Base-by-base conservation (phyloP, 176 grass and related monocot species). In the Chrysopogon serrulatus region DNA sequence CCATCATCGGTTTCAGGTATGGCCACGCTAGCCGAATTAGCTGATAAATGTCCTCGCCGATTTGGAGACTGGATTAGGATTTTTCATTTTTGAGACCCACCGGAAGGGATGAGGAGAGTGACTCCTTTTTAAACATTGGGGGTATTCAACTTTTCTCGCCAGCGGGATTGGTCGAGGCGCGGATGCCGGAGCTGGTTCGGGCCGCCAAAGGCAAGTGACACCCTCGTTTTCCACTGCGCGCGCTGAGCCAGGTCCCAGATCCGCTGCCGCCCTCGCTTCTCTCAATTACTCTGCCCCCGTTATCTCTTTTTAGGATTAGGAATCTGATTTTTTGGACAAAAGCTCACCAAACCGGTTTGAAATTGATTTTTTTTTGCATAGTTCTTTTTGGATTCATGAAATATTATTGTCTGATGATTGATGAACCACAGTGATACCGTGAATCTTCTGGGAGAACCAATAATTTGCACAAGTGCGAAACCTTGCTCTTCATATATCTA, bases 211-310 rank as follows among this genome's bases (percentile, higher is more conserved):
- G 77, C 72, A 94, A 93, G 86, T n/a, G 91, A 95, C 67, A 95
- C 92, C 79, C 89, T 98, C 66, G 91, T 98, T 79, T 98, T 98
- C 71, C 96, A 98, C 87, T 98, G 96, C 89, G 91, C 91, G n/a
- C 91, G n/a, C 93, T 98, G 63, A 95, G 96, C 86, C 74, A 95
- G 91, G 96, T 95, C 1, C 0, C 72, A 51, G 41, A 64, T 87
- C 48, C 72, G 34, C n/a, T n/a, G n/a, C n/a, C 32, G 32, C 45
- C 10, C 13, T 17, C 24, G 24, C 41, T 79, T 51, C 1, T 69
- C 23, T 41, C 23, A 34, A 14, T 33, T 54, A 33, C 44, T 23
- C 10, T 54, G 5, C 18, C 71, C 28, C 28, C 4, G 18, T 51
- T 49, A 54, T 33, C n/a, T n/a, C n/a, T n/a, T n/a, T n/a, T n/a